Percentiles rank a stretch among this genome's conserved stretches.
Conservation (phyloP, 441 rosid species). For the Geranium incanum region DNA sequence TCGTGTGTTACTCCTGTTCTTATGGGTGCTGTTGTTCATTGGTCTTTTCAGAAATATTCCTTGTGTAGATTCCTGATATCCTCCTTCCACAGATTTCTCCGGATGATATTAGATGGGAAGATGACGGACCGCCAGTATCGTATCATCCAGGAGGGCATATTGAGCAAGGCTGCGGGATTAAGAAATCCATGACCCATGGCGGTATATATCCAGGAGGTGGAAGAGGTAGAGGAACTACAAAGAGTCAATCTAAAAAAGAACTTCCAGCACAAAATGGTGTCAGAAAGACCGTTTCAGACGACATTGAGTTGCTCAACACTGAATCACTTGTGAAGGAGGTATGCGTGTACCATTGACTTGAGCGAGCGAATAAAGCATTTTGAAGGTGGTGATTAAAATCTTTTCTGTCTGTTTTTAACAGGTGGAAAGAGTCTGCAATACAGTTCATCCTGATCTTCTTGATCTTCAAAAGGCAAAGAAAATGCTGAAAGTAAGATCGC, state of each 20-base stretch:
- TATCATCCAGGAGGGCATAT: slow-evolving; percentile 70
- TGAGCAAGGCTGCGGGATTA: slow-evolving; percentile 69
- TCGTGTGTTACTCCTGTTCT: background rate
- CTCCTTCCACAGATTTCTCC: slow-evolving; percentile 53
- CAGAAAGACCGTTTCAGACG: slow-evolving; percentile 64
- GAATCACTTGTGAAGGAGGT: slow-evolving; percentile 89
- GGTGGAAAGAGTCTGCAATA: slow-evolving; percentile 83
- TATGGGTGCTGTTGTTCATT: background rate
- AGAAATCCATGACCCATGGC: slow-evolving; percentile 59
- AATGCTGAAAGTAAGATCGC: slow-evolving; percentile 57
- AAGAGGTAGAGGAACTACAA: slow-evolving; percentile 73
- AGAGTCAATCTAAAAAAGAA: slow-evolving; percentile 52
- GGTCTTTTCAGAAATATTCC: background rate
- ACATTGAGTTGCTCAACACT: slow-evolving; percentile 82
- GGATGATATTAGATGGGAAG: slow-evolving; percentile 89
- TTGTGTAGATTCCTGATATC: slow-evolving; percentile 17
- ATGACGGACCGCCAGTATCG: slow-evolving; percentile 58
- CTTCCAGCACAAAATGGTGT: slow-evolving; percentile 60
- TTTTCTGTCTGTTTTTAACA: slow-evolving; percentile 25
- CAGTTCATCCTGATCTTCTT: slow-evolving; percentile 57
- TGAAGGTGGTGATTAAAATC: slow-evolving; percentile 6
- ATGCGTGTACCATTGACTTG: slow-evolving; percentile 12
- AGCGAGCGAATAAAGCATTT: background rate
- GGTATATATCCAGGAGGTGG: slow-evolving; percentile 51
- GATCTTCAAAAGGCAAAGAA: slow-evolving; percentile 87